phyloP scores from a whole-genome alignment of 805 yeast species.

The Saccharomycodes ludwigii region DNA sequence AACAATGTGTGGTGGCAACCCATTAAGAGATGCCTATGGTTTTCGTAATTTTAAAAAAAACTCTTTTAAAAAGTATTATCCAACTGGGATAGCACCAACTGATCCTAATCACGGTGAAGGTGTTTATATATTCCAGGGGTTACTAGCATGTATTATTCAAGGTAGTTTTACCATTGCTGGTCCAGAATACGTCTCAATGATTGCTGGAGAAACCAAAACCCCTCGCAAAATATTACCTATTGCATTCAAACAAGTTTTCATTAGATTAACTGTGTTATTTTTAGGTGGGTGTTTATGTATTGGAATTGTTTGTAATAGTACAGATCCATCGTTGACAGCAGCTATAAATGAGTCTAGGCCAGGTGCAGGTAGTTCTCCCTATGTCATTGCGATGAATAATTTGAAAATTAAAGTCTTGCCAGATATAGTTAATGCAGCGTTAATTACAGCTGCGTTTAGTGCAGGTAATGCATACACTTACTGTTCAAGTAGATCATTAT shows the following conservation, averaged over 20 bases:
- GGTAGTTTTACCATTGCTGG: slow-evolving; percentile 79
- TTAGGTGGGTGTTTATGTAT: slow-evolving; percentile 66
- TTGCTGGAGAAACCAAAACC: slow-evolving; percentile 68
- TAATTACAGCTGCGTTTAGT: slow-evolving; percentile 64
- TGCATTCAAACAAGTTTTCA: slow-evolving; percentile 67
- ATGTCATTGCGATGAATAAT: slow-evolving; percentile 70
- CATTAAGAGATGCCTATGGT: slow-evolving; percentile 49
- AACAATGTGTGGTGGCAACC: slow-evolving; percentile 84
- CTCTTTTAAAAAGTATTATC: slow-evolving; percentile 43
- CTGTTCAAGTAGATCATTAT: slow-evolving; percentile 56
- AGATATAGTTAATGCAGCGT: slow-evolving; percentile 64
- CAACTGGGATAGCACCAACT: no score
- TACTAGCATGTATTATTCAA: slow-evolving; percentile 50
- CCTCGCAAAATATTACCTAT: slow-evolving; percentile 66
- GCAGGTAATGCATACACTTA: slow-evolving; percentile 77
- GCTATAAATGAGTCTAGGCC: slow-evolving; percentile 53
- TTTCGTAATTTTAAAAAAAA: slow-evolving; percentile 43
- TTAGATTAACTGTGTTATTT: slow-evolving; percentile 54
- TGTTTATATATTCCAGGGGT: slow-evolving; percentile 52
- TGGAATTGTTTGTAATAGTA: slow-evolving; percentile 62
- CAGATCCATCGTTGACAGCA: slow-evolving; percentile 45
- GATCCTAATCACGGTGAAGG: no score
- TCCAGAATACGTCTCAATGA: slow-evolving; percentile 76
- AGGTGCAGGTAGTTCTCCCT: slow-evolving; percentile 74
- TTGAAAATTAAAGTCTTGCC: slow-evolving; percentile 58